Evolutionary conservation across 306 rosid genomes (phyloP).

Genomic region (Malus sieversii): DNA sequence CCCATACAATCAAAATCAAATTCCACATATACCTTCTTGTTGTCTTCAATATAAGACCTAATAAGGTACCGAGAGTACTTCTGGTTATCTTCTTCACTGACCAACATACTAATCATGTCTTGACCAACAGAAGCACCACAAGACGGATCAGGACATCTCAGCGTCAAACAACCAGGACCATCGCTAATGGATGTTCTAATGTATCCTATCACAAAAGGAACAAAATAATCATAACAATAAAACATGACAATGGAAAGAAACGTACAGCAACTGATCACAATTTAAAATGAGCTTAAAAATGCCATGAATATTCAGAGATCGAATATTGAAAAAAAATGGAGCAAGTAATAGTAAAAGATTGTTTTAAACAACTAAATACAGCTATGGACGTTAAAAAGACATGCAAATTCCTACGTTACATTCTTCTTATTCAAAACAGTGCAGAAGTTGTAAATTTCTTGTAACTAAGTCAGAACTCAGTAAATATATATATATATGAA

Average conservation of each 20-base stretch:
- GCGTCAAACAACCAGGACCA: constrained; percentile 91
- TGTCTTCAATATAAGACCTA: constrained; percentile 82
- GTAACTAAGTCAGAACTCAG: not conserved
- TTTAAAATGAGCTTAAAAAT: not conserved
- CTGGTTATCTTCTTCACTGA: constrained; percentile 48
- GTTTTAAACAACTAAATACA: not conserved
- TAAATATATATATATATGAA: not conserved
- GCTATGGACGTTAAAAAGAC: not conserved
- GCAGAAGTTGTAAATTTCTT: not conserved
- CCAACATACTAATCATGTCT: constrained; percentile 55
- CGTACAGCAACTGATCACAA: not conserved
- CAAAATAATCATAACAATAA: not conserved
- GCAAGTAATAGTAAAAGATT: not conserved
- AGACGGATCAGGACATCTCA: constrained; percentile 85
- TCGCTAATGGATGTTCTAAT: constrained; percentile 67
- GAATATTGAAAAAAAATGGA: not conserved
- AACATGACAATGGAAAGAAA: not conserved
- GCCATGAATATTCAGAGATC: not conserved
- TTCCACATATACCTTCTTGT: constrained; percentile 46
- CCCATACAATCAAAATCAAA: not conserved
- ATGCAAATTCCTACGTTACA: not conserved
- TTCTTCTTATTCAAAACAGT: not conserved
- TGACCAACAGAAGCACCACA: constrained; percentile 76
- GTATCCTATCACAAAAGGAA: constrained; percentile 34
- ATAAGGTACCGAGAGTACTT: constrained; percentile 67